phyloP scores from a whole-genome alignment of 768 basidiomycete genomes.

The Lentinula guzmanii region DNA sequence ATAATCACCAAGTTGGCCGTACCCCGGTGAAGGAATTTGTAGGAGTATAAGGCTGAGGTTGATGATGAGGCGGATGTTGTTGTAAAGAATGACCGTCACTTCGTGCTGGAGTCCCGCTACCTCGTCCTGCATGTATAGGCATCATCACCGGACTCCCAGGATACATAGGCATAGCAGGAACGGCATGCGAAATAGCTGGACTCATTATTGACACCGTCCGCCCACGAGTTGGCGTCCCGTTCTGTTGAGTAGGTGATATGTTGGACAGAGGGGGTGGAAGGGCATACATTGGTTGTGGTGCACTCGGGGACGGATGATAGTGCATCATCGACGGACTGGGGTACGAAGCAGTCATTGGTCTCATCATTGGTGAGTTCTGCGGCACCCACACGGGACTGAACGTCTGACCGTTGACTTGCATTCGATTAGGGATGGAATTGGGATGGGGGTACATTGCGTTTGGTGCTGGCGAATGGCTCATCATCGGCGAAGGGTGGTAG shows the following conservation, averaged over 20 bases:
- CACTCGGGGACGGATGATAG: conserved; percentile 48
- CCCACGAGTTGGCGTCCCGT: conserved; percentile 33
- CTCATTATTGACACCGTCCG: conserved; percentile 61
- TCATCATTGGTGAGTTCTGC: conserved; percentile 49
- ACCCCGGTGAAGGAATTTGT: background rate
- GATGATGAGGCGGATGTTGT: conserved; percentile 1
- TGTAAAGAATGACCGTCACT: background rate
- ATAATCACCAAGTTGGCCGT: background rate
- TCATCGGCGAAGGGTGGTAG: conserved; percentile 59
- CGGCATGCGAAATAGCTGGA: conserved; percentile 58
- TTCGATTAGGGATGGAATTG: conserved; percentile 58
- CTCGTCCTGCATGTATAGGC: conserved; percentile 36
- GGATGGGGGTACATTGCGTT: conserved; percentile 59
- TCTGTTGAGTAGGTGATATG: conserved; percentile 37
- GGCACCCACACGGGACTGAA: conserved; percentile 66
- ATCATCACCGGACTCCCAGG: conserved; percentile 64
- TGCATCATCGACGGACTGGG: conserved; percentile 51
- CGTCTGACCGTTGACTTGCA: conserved; percentile 56
- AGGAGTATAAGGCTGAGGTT: conserved; percentile 2
- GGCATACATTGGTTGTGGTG: conserved; percentile 39
- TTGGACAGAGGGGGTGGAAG: conserved; percentile 24
- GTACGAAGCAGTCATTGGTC: conserved; percentile 57
- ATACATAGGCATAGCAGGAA: conserved; percentile 45
- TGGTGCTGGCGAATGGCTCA: conserved; percentile 67
- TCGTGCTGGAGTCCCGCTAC: background rate